These are phyloP conservation scores for Tritrichomonas musculus DNA, from an alignment of 208 protist species.

Conservation along the genomic window DNA sequence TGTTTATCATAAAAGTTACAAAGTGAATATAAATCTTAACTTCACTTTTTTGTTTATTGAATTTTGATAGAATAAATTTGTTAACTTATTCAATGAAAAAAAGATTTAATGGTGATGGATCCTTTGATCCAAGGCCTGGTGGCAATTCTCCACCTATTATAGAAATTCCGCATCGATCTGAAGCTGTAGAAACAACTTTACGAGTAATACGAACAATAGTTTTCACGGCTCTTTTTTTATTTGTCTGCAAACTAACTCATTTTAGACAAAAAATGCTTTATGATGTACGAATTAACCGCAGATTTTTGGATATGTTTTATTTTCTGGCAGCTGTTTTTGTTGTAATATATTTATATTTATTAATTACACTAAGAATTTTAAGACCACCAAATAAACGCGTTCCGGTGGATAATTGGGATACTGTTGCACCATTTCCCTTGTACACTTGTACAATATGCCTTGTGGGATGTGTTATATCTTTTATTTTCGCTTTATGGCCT, in stretches of 20 bases:
- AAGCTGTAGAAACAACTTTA: background rate
- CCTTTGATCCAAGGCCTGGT: too few species aligned
- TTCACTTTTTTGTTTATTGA: too few species aligned
- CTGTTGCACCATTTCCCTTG: background rate
- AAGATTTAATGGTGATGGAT: too few species aligned
- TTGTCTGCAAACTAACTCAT: constrained; percentile 9
- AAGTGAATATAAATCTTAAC: too few species aligned
- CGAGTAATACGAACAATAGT: background rate
- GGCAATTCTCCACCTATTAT: too few species aligned
- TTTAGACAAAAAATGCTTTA: constrained; percentile 10
- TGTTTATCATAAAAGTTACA: too few species aligned
- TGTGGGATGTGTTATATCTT: background rate
- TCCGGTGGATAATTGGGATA: constrained; percentile 12
- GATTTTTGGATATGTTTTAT: background rate
- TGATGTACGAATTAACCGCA: background rate
- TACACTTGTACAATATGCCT: background rate
- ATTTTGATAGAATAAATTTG: too few species aligned
- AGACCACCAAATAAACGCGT: background rate
- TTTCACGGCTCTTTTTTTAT: background rate
- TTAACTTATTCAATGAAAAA: too few species aligned
- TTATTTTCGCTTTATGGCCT: constrained; percentile 20
- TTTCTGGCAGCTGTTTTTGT: background rate
- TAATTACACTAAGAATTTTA: background rate
- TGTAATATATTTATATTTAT: background rate
- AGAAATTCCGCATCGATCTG: background rate